A percentile compares a stretch with the other conserved stretches of the same genome.
These are phyloP conservation scores for Trichoderma cornu-damae DNA, from an alignment of 2,329 filamentous ascomycete species.

Conservation along the genomic window DNA sequence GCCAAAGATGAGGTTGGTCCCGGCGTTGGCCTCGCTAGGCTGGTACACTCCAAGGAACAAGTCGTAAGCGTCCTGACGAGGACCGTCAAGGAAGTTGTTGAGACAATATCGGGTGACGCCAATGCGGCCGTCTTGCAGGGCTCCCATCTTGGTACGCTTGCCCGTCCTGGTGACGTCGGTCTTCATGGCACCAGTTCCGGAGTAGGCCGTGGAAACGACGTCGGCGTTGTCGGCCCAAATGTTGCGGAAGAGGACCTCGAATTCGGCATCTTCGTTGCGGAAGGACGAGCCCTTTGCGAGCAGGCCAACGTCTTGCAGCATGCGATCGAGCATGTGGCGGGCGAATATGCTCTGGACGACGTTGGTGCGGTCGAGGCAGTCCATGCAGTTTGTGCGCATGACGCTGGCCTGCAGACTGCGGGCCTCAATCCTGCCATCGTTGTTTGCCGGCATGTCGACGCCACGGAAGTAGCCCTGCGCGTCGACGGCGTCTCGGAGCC, in stretches of 20 bases:
- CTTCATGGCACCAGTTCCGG: constrained; percentile 94
- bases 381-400: constrained; percentile 98
- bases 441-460: constrained; percentile 71
- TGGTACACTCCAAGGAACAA: constrained; percentile 85
- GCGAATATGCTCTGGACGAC: constrained; percentile 97
- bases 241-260: constrained; percentile 91
- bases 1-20: constrained; percentile 69
- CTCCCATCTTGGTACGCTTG: constrained; percentile 76
- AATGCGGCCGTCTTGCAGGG: constrained; percentile 80
- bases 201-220: constrained; percentile 86
- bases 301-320: constrained; percentile 79
- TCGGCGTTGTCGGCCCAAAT: constrained; percentile 99
- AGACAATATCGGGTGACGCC: constrained; percentile 82
- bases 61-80: constrained; percentile 91
- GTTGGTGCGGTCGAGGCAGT: constrained; percentile 95
- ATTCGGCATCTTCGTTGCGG: constrained; percentile 67
- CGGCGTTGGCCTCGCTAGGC: constrained; percentile 65
- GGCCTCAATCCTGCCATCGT: constrained; percentile 69
- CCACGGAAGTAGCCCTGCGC: constrained; percentile 90
- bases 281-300: constrained; percentile 72
- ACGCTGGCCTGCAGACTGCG: constrained; percentile 80
- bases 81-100: constrained; percentile 94
- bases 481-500: constrained; percentile 68
- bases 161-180: constrained; percentile 97
- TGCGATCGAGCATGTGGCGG: constrained; percentile 80